Percentiles rank a stretch among this genome's conserved stretches.
Evolutionary conservation across 768 basidiomycete genomes (phyloP).

Genomic region (Collybia sordida): DNA sequence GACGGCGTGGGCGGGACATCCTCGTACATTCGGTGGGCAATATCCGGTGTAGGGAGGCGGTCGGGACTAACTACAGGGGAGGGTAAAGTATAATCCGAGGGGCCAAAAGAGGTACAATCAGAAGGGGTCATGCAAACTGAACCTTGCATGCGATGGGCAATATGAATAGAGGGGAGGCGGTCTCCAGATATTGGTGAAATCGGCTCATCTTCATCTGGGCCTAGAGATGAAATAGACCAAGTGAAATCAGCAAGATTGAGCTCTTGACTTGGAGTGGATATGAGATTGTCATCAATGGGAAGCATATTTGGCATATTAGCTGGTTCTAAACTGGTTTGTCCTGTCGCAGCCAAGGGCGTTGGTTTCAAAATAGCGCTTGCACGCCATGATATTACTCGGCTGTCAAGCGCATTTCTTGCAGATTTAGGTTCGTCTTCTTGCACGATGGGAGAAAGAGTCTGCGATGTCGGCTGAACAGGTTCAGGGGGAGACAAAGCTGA

Average conservation of each 20-base stretch:
- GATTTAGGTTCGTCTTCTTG: slow-evolving; percentile 61
- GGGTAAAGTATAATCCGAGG: slow-evolving; percentile 45
- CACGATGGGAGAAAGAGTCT: slow-evolving; percentile 55
- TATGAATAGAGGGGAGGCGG: slow-evolving; percentile 51
- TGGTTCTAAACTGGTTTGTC: slow-evolving; percentile 51
- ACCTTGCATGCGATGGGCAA: slow-evolving; percentile 52
- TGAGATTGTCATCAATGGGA: slow-evolving; percentile 28
- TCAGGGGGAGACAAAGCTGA: slow-evolving; percentile 27
- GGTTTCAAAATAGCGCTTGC: slow-evolving; percentile 51
- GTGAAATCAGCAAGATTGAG: slow-evolving; percentile 64
- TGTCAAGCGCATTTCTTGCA: slow-evolving; percentile 52
- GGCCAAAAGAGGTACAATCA: slow-evolving; percentile 56
- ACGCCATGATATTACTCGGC: slow-evolving; percentile 67
- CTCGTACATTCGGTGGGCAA: slow-evolving; percentile 55
- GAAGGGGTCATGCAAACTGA: slow-evolving; percentile 57
- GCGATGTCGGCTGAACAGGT: slow-evolving; percentile 21
- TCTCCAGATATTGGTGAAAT: slow-evolving; percentile 37
- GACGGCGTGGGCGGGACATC: slow-evolving; percentile 51
- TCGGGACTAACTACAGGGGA: slow-evolving; percentile 33
- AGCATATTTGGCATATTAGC: slow-evolving; percentile 49
- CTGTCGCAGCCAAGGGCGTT: slow-evolving; percentile 45
- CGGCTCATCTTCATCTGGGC: slow-evolving; percentile 51
- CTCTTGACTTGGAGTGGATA: slow-evolving; percentile 32
- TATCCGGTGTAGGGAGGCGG: slow-evolving; percentile 55
- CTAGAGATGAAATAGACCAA: slow-evolving; percentile 70